Conservation (phyloP, 345 rosid species). For the Pugionium cornutum region DNA sequence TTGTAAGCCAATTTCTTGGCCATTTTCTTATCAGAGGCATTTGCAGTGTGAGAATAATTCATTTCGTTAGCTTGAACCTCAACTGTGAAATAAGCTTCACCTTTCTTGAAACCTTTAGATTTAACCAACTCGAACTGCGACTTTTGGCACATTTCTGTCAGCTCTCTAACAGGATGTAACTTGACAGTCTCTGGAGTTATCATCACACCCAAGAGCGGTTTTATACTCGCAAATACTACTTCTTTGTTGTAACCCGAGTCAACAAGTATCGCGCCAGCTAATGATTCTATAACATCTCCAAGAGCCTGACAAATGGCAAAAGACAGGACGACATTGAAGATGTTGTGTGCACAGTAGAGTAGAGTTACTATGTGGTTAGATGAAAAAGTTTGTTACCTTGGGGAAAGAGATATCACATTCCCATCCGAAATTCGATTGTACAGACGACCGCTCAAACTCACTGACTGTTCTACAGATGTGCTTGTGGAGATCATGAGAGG, state of each 20-base stretch:
- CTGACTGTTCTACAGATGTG: slow-evolving; percentile 44
- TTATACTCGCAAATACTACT: slow-evolving; percentile 56
- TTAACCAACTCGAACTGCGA: slow-evolving; percentile 36
- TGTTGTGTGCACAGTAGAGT: background rate
- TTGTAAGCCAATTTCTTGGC: slow-evolving; percentile 64
- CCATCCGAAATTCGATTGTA: slow-evolving; percentile 66
- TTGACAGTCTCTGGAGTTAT: slow-evolving; percentile 64
- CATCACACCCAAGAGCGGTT: slow-evolving; percentile 74
- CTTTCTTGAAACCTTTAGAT: slow-evolving; percentile 25
- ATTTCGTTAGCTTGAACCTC: slow-evolving; percentile 58
- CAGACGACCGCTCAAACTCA: slow-evolving; percentile 40
- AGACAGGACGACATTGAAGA: background rate
- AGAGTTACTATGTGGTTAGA: background rate
- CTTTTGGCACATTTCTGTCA: slow-evolving; percentile 59
- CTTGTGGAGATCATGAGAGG: slow-evolving; percentile 64
- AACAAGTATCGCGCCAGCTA: slow-evolving; percentile 83
- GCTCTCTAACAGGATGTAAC: slow-evolving; percentile 66
- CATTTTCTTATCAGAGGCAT: slow-evolving; percentile 48
- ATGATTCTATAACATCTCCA: slow-evolving; percentile 83
- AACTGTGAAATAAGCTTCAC: slow-evolving; percentile 39
- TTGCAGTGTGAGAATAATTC: slow-evolving; percentile 41
- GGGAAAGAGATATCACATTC: slow-evolving; percentile 75
- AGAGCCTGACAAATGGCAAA: slow-evolving; percentile 55
- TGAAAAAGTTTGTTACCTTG: slow-evolving; percentile 50
- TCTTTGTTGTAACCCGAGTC: slow-evolving; percentile 76